Base-by-base conservation (phyloP, 2,329 filamentous ascomycete genomes). In the Elsinoe necatrix region DNA sequence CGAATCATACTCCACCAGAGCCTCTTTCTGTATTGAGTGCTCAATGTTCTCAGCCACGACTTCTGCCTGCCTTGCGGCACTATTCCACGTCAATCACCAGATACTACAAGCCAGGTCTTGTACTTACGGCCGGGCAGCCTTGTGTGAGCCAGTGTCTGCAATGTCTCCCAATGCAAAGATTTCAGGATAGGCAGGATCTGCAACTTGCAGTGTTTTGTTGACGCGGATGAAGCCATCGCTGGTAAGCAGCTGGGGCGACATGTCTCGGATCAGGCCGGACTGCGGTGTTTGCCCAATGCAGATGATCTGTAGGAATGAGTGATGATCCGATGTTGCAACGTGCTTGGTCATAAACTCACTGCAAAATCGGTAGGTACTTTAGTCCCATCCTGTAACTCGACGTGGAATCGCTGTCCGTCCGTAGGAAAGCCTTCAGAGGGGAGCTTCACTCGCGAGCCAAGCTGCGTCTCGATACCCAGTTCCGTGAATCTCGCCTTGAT, bases 131-230 rank as follows among this genome's bases (percentile, higher is more conserved):
- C 81, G 73, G 0, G 77, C 80, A 41, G 67, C 70, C 63, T 83
- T 83, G 4, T 77, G 77, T 0, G 74, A 72, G 1, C 75, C 76
- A 4, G 67, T 67, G 23, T 80, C 78, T 3, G 81, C 77, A 3
- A 87, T 80, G 60, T 86, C 83, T 16, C 84, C 84, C n/a, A 81
- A 77, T 1, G 78, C 79, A 62, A 82, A 86, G 1, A 86, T 72
- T 59, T 81, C 76, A 1, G 75, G 71, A 7, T 77, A 70, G 0
- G 60, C 58, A 1, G 72, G 67, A 61, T 80, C 77, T 6, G 68
- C 63, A 12, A 86, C 70, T 59, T 85, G 82, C 29, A 86, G 71
- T 0, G 78, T 82, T 0, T 76, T 72, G 50, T 76, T 75, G 21
- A 85, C 78, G 0, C 71, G 70, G 61, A 67, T 56, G 57, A 64